phyloP scores from a whole-genome alignment of 495 filamentous ascomycete genomes.

The Cudoniella acicularis region DNA sequence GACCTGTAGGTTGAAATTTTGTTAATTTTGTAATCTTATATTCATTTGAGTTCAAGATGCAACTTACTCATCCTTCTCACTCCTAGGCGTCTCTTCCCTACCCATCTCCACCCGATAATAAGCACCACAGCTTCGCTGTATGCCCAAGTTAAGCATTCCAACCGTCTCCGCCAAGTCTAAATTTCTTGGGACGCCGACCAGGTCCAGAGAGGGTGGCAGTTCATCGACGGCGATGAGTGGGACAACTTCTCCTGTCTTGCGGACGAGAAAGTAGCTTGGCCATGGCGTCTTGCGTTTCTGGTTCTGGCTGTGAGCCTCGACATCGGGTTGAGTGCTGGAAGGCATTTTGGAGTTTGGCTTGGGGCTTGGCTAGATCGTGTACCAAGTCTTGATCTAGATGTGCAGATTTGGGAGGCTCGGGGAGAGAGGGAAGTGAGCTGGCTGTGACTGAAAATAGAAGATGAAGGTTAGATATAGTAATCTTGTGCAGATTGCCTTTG shows the following conservation, averaged over 20 bases:
- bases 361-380: no score
- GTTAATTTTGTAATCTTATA: no score
- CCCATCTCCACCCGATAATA: constrained; percentile 32
- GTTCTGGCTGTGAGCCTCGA: not conserved
- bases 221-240: constrained; percentile 43
- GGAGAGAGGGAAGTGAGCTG: no score
- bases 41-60: no score
- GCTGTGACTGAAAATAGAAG: no score
- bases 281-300: constrained; percentile 6
- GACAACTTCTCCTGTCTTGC: constrained; percentile 36
- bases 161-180: constrained; percentile 34
- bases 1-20: no score
- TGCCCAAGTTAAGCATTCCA: constrained; percentile 37
- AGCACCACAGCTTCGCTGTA: constrained; percentile 22
- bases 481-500: no score
- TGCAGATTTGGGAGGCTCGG: no score
- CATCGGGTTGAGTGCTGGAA: not conserved
- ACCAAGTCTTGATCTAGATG: no score
- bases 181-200: constrained; percentile 36
- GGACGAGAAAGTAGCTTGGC: constrained; percentile 36
- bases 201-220: constrained; percentile 37
- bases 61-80: not conserved
- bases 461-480: no score
- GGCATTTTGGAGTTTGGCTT: not conserved
- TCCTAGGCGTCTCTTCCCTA: not conserved